Evolutionary conservation across 2,329 filamentous ascomycete genomes (phyloP), one percentile per base, ranked within the genome.

Genomic region (Leptoxyphium fumago): DNA sequence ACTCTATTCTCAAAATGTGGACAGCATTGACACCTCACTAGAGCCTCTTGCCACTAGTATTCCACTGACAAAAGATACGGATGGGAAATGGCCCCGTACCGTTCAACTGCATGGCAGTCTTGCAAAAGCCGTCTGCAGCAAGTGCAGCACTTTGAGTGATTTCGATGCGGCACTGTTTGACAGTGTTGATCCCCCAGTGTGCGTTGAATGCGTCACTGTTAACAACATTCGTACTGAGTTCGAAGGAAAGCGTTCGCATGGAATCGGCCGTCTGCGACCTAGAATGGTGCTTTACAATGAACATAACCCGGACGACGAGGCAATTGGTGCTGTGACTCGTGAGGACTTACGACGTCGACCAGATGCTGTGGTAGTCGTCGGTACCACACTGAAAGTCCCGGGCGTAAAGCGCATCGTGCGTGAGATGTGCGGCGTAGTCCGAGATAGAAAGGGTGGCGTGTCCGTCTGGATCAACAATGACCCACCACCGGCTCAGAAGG

Each of bases 201-300:
- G 91, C 62, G 68, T 69, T 10, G 72, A 74, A 40, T 98, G 91
- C 61, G 74, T 78, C 43, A 76, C 75, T 48, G 76, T 78, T 46
- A 89, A 98, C 58, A 65, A 77, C 46, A 75, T 88, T 40, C 83
- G 91, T 55, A 84, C 82, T 13, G 72, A 73, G 4, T 71, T 78
- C 49, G 83, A 80, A 10, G 87, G 88, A 41, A 89, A 94, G 64
- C 79, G 91, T 46, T 94, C 88, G 58, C 91, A 95, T 57, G 91
- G 91, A 1, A 83, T 98, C 54, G 91, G 91, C 38, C 79, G 84
- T 48, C 68, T 98, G 49, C 78, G 91, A 17, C 91, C 91, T 17
- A 78, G 91, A 45, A 95, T 98, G 69, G 89, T 96, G 4, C 73
- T 98, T 9, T 98, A 98, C 68, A 95, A 96, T 60, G 91, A 98